Percentiles rank a stretch among this genome's conserved stretches.
Conservation (phyloP, 768 basidiomycete genomes). For the Mycena olivaceomarginata region DNA sequence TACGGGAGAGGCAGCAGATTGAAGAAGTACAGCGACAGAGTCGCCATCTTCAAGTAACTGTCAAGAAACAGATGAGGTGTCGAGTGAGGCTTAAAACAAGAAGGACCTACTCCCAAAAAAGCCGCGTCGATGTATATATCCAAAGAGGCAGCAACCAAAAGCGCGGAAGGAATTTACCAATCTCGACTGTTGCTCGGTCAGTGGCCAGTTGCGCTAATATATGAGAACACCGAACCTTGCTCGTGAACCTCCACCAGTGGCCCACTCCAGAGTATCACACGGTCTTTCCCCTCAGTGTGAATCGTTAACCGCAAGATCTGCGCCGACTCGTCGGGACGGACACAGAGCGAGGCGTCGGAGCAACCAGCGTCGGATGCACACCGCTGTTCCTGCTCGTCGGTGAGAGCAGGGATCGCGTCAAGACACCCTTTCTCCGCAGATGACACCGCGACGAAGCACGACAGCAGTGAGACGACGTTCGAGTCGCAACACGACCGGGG, state of each 20-base stretch:
- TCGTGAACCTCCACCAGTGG: constrained; percentile 78
- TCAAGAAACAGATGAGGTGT: no score
- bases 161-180: constrained; percentile 70
- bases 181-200: constrained; percentile 64
- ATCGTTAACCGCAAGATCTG: constrained; percentile 76
- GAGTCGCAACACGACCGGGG: constrained; percentile 53
- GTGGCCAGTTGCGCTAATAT: neutral
- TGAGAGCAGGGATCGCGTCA: constrained; percentile 75
- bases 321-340: constrained; percentile 68
- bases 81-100: neutral
- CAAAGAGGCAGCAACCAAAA: constrained; percentile 61
- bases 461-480: constrained; percentile 47
- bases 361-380: constrained; percentile 65
- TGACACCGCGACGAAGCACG: constrained; percentile 67
- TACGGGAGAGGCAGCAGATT: constrained; percentile 86
- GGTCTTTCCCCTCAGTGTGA: constrained; percentile 38
- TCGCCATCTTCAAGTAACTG: constrained; percentile 79
- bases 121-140: constrained; percentile 59
- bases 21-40: constrained; percentile 88
- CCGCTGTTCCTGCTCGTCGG: constrained; percentile 54
- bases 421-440: constrained; percentile 65
- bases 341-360: constrained; percentile 63
- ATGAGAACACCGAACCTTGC: constrained; percentile 66
- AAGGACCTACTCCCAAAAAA: constrained; percentile 75
- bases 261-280: constrained; percentile 85